Percentiles rank a stretch among this genome's conserved stretches.
phyloP scores from a whole-genome alignment of 495 filamentous ascomycete species.

The Terfezia boudieri region DNA sequence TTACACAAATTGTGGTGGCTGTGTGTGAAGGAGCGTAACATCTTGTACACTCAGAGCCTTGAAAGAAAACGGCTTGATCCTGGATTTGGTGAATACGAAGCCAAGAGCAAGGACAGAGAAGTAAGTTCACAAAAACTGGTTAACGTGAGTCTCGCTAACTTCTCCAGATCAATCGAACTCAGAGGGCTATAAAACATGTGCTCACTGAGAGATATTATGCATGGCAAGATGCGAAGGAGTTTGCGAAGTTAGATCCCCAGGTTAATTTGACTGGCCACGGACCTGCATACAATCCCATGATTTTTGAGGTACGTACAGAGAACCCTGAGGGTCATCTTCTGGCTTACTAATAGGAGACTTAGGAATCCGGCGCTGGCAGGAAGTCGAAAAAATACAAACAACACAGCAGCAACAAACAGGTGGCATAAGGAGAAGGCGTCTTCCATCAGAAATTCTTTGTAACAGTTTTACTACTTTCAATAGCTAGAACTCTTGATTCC shows the following conservation, averaged over 20 bases:
- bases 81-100: constrained; percentile 46
- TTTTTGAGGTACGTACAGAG: too few relatives aligned
- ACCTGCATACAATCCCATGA: constrained; percentile 21
- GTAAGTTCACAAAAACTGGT: constrained; percentile 27
- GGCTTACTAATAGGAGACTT: too few relatives aligned
- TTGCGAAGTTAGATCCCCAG: constrained; percentile 46
- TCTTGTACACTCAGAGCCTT: constrained; percentile 49
- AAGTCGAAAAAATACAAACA: too few relatives aligned
- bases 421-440: too few relatives aligned
- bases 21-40: constrained; percentile 79
- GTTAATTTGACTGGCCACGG: constrained; percentile 32
- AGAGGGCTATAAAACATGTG: constrained; percentile 56
- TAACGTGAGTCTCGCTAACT: constrained; percentile 1
- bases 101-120: constrained; percentile 30
- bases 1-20: constrained; percentile 86
- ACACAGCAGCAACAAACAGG: too few relatives aligned
- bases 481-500: too few relatives aligned
- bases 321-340: too few relatives aligned
- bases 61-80: constrained; percentile 42
- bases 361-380: too few relatives aligned
- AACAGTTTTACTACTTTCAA: too few relatives aligned
- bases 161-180: constrained; percentile 39
- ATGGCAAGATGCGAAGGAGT: constrained; percentile 59
- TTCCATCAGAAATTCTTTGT: too few relatives aligned
- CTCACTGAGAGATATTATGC: constrained; percentile 76